Percentiles rank a stretch among this genome's conserved stretches.
phyloP scores from a whole-genome alignment of 805 yeast genomes.

The Metschnikowia shivogae region DNA sequence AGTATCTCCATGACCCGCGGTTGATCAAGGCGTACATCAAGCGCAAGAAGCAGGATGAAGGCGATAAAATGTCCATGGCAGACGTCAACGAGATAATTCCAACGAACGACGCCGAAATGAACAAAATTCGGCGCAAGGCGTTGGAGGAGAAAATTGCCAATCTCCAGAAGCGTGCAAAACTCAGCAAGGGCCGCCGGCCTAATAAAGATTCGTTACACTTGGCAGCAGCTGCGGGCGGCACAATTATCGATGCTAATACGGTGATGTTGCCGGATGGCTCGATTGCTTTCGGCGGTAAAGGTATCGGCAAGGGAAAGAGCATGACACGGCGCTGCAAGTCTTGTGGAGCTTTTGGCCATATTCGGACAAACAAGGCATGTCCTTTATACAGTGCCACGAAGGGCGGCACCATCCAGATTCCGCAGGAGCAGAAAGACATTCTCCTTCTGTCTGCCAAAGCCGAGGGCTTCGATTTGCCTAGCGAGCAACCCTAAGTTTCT shows the following conservation, averaged over 20 bases:
- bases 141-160: constrained; percentile 82
- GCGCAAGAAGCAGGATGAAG: constrained; percentile 63
- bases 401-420: constrained; percentile 25
- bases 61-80: constrained; percentile 48
- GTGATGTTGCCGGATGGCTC: constrained; percentile 43
- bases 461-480: constrained; percentile 7
- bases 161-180: constrained; percentile 67
- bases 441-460: constrained; percentile 16
- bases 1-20: constrained; percentile 77
- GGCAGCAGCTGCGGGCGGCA: constrained; percentile 43
- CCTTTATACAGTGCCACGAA: constrained; percentile 61
- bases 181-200: constrained; percentile 38
- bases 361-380: constrained; percentile 85
- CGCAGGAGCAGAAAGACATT: constrained; percentile 19
- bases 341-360: constrained; percentile 95
- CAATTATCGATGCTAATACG: constrained; percentile 40
- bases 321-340: constrained; percentile 84
- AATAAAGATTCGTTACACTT: constrained; percentile 32
- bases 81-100: constrained; percentile 71
- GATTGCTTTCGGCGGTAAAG: constrained; percentile 55
- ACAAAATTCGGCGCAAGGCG: constrained; percentile 68
- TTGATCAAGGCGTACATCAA: constrained; percentile 81
- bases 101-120: constrained; percentile 80
- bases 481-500: neutral
- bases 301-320: constrained; percentile 67